Evolutionary conservation across 331 rosid genomes (phyloP).

Genomic region (Cucumis variabilis): DNA sequence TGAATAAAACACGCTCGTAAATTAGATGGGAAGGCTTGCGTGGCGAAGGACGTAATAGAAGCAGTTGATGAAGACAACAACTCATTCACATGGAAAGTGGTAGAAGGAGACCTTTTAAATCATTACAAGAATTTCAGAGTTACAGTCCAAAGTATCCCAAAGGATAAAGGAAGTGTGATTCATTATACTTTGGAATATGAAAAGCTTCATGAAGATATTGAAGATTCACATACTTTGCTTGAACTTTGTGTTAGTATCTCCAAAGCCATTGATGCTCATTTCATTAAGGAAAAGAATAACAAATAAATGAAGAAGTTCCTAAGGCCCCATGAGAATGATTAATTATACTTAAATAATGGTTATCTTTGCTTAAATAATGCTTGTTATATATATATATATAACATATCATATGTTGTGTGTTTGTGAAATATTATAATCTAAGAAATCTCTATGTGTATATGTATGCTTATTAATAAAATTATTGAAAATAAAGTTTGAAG

Average conservation of each 20-base stretch:
- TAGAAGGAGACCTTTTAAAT: conserved; percentile 29
- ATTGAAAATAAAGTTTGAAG: neutral
- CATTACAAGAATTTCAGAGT: conserved; percentile 17
- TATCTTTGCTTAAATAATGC: neutral
- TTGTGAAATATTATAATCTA: neutral
- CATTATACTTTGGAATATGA: conserved; percentile 29
- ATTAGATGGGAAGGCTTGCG: conserved; percentile 23
- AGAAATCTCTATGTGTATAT: too few species aligned
- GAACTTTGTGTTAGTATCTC: neutral
- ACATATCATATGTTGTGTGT: neutral
- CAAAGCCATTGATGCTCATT: conserved; percentile 29
- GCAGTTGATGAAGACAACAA: conserved; percentile 37
- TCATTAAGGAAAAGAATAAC: neutral
- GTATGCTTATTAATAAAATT: too few species aligned
- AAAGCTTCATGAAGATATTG: conserved; percentile 7
- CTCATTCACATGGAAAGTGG: conserved; percentile 18
- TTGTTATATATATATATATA: too few species aligned
- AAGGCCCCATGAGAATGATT: neutral
- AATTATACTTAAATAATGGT: too few species aligned
- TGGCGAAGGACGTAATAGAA: conserved; percentile 23
- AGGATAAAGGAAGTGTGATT: conserved; percentile 20
- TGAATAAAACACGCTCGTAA: neutral
- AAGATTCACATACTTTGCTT: conserved; percentile 20
- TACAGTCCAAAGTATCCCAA: conserved; percentile 12
- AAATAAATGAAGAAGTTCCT: neutral